Evolutionary conservation across 2,329 filamentous ascomycete genomes (phyloP).

Genomic region (Stemphylium beticola): DNA sequence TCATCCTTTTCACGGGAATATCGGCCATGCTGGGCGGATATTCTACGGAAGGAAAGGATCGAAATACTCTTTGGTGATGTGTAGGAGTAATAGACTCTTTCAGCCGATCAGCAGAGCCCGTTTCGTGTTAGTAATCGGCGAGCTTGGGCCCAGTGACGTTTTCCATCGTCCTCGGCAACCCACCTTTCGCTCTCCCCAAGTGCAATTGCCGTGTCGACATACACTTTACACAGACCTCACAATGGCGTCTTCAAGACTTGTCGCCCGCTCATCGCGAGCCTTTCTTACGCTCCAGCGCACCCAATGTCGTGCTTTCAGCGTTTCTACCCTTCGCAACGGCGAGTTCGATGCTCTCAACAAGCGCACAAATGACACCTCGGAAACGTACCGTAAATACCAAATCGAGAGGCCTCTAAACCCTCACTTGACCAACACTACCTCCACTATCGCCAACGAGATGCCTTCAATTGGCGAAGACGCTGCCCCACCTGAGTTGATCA

Average conservation of each 20-base stretch:
- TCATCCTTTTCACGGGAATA: too few species aligned
- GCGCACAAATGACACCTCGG: slow-evolving; percentile 59
- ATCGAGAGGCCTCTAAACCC: slow-evolving; percentile 65
- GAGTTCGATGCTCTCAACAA: slow-evolving; percentile 55
- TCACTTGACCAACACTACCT: slow-evolving; percentile 68
- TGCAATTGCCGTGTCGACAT: slow-evolving; percentile 23
- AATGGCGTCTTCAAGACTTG: slow-evolving; percentile 57
- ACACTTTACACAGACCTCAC: slow-evolving; percentile 10
- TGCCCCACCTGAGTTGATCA: slow-evolving; percentile 66
- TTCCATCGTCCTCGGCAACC: slow-evolving; percentile 28
- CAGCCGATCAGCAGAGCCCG: slow-evolving; percentile 21
- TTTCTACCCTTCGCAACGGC: slow-evolving; percentile 43
- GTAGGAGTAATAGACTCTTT: slow-evolving; percentile 25
- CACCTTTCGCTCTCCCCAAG: slow-evolving; percentile 12
- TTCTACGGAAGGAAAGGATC: background rate
- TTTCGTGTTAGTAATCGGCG: slow-evolving; percentile 21
- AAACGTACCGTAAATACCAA: slow-evolving; percentile 63
- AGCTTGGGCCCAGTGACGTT: slow-evolving; percentile 31
- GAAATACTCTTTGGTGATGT: slow-evolving; percentile 7
- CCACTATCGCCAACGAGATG: slow-evolving; percentile 68
- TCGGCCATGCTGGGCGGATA: too few species aligned
- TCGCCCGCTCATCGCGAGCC: slow-evolving; percentile 54
- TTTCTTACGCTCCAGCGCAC: slow-evolving; percentile 44
- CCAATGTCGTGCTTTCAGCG: slow-evolving; percentile 47
- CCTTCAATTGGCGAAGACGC: slow-evolving; percentile 63